phyloP scores from a whole-genome alignment of 768 basidiomycete species.

The Nevesoporus exiguus region DNA sequence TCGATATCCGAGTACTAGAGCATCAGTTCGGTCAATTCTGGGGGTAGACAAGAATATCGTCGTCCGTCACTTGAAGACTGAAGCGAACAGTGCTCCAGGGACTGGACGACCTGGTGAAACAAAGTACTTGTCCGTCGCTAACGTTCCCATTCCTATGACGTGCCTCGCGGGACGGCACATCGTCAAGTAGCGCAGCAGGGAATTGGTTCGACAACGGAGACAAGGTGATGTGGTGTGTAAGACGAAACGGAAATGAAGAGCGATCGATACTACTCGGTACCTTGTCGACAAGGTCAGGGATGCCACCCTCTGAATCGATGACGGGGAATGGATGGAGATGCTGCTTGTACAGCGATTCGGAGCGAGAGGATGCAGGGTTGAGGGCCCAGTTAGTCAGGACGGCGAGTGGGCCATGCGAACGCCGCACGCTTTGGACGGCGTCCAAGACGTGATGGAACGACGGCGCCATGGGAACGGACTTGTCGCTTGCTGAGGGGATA shows the following conservation, averaged over 20 bases:
- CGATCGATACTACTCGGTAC: conserved; percentile 6
- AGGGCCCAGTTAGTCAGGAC: conserved; percentile 66
- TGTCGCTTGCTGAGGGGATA: conserved; percentile 8
- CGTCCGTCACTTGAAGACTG: conserved; percentile 22
- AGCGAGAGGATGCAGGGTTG: conserved; percentile 20
- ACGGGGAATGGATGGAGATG: conserved; percentile 49
- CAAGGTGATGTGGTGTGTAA: conserved; percentile 42
- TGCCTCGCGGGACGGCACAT: conserved; percentile 15
- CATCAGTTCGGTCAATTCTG: not conserved
- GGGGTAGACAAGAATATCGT: conserved; percentile 13
- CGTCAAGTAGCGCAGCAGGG: conserved; percentile 12
- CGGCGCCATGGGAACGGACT: conserved; percentile 13
- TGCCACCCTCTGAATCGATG: conserved; percentile 4
- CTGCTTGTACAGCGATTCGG: conserved; percentile 42
- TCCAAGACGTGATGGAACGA: conserved; percentile 46
- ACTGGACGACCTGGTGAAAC: conserved; percentile 30
- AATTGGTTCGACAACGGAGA: conserved; percentile 17
- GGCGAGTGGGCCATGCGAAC: conserved; percentile 47
- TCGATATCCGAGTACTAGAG: not conserved
- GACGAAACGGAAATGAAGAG: conserved; percentile 26
- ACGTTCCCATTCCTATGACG: conserved; percentile 19
- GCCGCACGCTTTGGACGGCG: conserved; percentile 47
- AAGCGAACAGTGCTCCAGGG: conserved; percentile 18
- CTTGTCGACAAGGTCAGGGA: conserved; percentile 17
- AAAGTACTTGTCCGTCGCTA: conserved; percentile 21